phyloP scores from a whole-genome alignment of 2,329 filamentous ascomycete genomes.

The Clonostachys rosea region DNA sequence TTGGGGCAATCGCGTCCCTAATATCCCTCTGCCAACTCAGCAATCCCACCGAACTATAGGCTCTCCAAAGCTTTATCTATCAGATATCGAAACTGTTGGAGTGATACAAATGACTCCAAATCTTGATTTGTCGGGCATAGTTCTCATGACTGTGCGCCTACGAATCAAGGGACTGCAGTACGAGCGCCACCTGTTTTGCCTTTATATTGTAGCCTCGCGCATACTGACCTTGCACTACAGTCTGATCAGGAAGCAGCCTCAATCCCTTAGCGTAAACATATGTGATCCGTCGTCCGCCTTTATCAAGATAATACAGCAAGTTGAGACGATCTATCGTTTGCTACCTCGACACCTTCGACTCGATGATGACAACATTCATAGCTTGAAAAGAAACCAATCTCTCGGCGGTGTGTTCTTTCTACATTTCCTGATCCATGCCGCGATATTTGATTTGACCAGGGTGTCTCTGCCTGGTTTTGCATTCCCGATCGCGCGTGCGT shows the following conservation, averaged over 20 bases:
- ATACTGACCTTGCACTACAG: conserved; percentile 1
- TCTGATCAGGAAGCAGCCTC: conserved; percentile 9
- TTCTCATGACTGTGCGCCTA: conserved; percentile 9
- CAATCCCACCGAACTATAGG: background rate
- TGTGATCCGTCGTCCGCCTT: conserved; percentile 10
- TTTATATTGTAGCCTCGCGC: no score
- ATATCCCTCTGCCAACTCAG: conserved; percentile 9
- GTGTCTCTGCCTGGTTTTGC: conserved; percentile 14
- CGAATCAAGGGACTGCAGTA: conserved; percentile 11
- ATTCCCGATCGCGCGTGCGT: conserved; percentile 13
- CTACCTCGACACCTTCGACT: background rate
- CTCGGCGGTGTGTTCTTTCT: conserved; percentile 13
- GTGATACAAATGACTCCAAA: conserved; percentile 4
- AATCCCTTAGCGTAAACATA: conserved; percentile 1
- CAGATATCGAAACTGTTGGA: conserved; percentile 6
- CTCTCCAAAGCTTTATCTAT: conserved; percentile 3
- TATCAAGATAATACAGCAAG: conserved; percentile 9
- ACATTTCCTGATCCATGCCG: conserved; percentile 14
- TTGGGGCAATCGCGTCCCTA: conserved; percentile 10
- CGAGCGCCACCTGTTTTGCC: background rate
- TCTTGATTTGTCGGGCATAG: conserved; percentile 8
- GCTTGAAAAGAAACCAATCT: conserved; percentile 8
- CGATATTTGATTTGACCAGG: conserved; percentile 14
- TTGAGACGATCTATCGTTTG: conserved; percentile 11
- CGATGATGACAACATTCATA: conserved; percentile 9